A percentile compares a stretch with the other conserved stretches of the same genome.
Conservation (phyloP, 768 basidiomycete species). For the Zangia roseola region DNA sequence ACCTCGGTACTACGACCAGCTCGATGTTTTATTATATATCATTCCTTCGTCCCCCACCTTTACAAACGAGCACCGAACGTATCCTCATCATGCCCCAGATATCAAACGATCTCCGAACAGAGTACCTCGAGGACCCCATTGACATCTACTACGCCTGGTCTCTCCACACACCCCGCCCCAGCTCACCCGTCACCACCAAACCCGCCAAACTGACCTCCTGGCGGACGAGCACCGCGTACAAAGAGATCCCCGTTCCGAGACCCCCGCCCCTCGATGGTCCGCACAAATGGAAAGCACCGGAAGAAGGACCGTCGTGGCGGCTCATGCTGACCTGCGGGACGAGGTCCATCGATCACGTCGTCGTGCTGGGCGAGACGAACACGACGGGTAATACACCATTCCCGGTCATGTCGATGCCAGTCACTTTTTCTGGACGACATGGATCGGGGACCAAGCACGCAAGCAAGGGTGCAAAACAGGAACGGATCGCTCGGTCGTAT, state of each 20-base stretch:
- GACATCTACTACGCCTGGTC: slow-evolving; percentile 76
- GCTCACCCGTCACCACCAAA: slow-evolving; percentile 34
- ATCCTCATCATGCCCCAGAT: slow-evolving; percentile 80
- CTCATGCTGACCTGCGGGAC: slow-evolving; percentile 54
- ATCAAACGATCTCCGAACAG: slow-evolving; percentile 87
- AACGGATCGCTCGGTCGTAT: slow-evolving; percentile 48
- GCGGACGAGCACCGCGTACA: slow-evolving; percentile 67
- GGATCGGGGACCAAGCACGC: neutral
- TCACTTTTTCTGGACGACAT: slow-evolving; percentile 40
- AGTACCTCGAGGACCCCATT: slow-evolving; percentile 50
- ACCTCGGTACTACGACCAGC: too few relatives aligned
- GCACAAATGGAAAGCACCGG: slow-evolving; percentile 26
- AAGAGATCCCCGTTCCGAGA: slow-evolving; percentile 64
- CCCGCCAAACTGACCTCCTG: slow-evolving; percentile 73
- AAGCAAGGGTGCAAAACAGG: slow-evolving; percentile 52
- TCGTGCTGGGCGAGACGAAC: slow-evolving; percentile 43
- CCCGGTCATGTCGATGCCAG: slow-evolving; percentile 69
- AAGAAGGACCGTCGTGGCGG: slow-evolving; percentile 54
- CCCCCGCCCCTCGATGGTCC: slow-evolving; percentile 43
- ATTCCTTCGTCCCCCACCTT: slow-evolving; percentile 84
- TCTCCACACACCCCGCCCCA: slow-evolving; percentile 22
- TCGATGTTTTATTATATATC: slow-evolving; percentile 82
- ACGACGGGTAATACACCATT: slow-evolving; percentile 48
- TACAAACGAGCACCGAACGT: slow-evolving; percentile 38
- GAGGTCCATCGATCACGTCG: slow-evolving; percentile 24